Conservation (phyloP, 2,329 filamentous ascomycete genomes). For the Alternaria sp. region DNA sequence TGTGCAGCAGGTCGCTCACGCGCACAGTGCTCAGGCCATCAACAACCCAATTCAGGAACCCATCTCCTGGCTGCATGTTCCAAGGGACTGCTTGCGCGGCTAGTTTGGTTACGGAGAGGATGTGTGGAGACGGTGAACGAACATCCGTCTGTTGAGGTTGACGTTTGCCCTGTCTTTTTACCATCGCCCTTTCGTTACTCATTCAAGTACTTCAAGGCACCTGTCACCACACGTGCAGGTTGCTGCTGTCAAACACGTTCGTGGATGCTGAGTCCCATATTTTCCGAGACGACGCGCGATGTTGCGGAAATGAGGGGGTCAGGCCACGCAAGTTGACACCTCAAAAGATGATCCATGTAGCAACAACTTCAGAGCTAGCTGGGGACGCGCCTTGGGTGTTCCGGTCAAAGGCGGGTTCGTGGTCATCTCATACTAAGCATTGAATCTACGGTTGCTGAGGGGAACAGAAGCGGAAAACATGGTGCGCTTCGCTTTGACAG, state of each 20-base stretch:
- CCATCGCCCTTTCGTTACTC: background rate
- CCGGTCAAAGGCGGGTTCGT: background rate
- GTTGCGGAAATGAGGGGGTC: constrained; percentile 18
- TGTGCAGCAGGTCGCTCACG: constrained; percentile 25
- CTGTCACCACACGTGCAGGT: constrained; percentile 8
- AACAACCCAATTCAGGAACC: constrained; percentile 21
- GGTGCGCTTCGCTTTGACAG: background rate
- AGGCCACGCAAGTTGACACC: constrained; percentile 16
- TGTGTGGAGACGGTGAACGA: constrained; percentile 4
- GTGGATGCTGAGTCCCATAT: background rate
- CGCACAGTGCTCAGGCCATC: constrained; percentile 27
- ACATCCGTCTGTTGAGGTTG: background rate
- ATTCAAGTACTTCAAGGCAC: background rate
- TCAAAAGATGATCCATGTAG: constrained; percentile 6
- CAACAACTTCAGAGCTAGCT: constrained; percentile 1
- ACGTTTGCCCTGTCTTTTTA: background rate
- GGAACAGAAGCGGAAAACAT: background rate
- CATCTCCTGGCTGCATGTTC: constrained; percentile 22
- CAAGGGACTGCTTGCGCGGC: constrained; percentile 31
- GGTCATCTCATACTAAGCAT: background rate
- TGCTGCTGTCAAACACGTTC: constrained; percentile 1
- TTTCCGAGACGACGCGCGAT: constrained; percentile 5
- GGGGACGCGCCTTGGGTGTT: background rate
- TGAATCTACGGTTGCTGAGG: background rate
- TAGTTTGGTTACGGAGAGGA: constrained; percentile 18